Conservation (phyloP, 2,329 filamentous ascomycete genomes). For the Davidsoniella virescens region DNA sequence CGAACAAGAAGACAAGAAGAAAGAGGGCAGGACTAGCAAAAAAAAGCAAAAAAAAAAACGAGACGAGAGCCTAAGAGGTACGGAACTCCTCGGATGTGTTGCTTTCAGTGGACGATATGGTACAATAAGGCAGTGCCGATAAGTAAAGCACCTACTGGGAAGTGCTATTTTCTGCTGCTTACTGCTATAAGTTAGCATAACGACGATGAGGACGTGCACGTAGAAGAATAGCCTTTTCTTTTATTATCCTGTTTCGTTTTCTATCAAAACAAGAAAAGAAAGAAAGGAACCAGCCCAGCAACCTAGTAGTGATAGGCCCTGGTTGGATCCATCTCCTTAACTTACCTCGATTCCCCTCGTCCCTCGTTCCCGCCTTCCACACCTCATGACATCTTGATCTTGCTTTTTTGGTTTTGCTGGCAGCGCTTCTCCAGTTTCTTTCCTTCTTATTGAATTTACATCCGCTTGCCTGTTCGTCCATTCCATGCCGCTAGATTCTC, state of each 20-base stretch:
- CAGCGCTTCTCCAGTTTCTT: background rate
- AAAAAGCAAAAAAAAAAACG: no score
- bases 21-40: no score
- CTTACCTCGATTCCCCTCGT: constrained; percentile 6
- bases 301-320: background rate
- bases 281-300: background rate
- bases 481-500: background rate
- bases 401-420: background rate
- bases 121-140: no score
- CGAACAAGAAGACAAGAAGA: background rate
- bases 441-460: background rate
- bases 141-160: background rate
- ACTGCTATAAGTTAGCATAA: no score
- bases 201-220: background rate
- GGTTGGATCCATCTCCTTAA: constrained; percentile 4
- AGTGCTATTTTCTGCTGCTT: no score
- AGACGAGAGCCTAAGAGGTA: no score
- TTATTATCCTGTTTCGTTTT: background rate
- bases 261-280: constrained; percentile 1
- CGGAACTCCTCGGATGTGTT: no score
- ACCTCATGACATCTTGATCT: constrained; percentile 7
- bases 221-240: background rate
- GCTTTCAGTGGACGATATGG: no score
- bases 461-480: background rate
- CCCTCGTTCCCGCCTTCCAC: background rate